A percentile compares a stretch with the other conserved stretches of the same genome.
phyloP scores from a whole-genome alignment of 441 rosid species.

The Geranium incanum region DNA sequence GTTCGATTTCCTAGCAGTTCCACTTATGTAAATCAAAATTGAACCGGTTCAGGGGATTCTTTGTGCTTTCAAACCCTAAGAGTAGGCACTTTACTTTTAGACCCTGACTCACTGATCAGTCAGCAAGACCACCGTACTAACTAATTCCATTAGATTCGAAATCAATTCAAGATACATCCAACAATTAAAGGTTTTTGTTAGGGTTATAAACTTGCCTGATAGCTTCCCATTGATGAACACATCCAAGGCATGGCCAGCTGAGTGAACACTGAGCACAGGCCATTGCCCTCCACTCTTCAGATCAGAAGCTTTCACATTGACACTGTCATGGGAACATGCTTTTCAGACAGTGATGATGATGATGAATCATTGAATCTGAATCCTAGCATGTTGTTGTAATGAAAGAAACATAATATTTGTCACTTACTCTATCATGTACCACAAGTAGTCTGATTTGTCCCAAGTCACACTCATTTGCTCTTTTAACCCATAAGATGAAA shows the following conservation, averaged over 20 bases:
- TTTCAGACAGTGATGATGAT: not conserved
- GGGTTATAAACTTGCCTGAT: conserved; percentile 27
- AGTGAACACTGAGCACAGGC: conserved; percentile 47
- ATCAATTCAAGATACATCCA: too few relatives aligned
- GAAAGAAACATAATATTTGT: not conserved
- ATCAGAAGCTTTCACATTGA: conserved; percentile 26
- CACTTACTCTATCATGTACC: conserved; percentile 28
- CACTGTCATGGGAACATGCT: too few relatives aligned
- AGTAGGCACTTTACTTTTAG: too few relatives aligned
- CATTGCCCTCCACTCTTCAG: conserved; percentile 36
- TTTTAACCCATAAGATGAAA: conserved; percentile 16
- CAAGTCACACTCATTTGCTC: conserved; percentile 28
- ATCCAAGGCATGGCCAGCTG: conserved; percentile 60
- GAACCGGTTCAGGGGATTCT: too few relatives aligned
- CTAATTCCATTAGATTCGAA: too few relatives aligned
- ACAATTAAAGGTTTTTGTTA: too few relatives aligned
- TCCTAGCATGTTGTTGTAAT: not conserved
- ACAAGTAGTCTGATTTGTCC: conserved; percentile 28
- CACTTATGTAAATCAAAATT: too few relatives aligned
- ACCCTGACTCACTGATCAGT: too few relatives aligned
- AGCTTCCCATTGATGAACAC: conserved; percentile 52
- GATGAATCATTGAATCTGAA: not conserved
- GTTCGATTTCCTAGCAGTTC: too few relatives aligned
- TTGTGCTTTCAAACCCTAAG: too few relatives aligned
- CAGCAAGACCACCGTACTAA: too few relatives aligned